These are phyloP conservation scores for Taphrina wiesneri DNA, from an alignment of 1,139 yeast species.

Conservation along the genomic window DNA sequence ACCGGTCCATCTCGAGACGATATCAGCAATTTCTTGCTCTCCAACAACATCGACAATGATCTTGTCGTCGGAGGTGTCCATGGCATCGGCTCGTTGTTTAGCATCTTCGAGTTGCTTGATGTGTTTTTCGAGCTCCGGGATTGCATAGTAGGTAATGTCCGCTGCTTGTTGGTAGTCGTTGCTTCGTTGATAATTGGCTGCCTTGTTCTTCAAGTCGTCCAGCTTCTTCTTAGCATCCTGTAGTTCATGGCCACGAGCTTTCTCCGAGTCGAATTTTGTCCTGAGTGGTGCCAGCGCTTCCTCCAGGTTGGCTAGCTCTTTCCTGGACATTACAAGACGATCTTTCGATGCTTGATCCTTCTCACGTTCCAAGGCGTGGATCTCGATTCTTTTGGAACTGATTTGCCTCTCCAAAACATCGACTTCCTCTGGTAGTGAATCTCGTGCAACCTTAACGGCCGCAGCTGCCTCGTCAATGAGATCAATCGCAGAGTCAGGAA, in stretches of 20 bases:
- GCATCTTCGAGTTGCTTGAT: conserved; percentile 75
- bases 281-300: conserved; percentile 84
- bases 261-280: conserved; percentile 82
- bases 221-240: conserved; percentile 84
- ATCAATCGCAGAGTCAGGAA: conserved; percentile 98
- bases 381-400: conserved; percentile 88
- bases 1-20: conserved; percentile 96
- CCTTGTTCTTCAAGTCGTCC: conserved; percentile 89
- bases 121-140: conserved; percentile 81
- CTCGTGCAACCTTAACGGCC: conserved; percentile 96
- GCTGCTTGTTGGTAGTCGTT: conserved; percentile 94
- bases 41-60: conserved; percentile 88
- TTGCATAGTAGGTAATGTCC: conserved; percentile 91
- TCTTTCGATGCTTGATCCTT: conserved; percentile 60
- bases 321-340: conserved; percentile 73
- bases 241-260: conserved; percentile 86
- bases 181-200: conserved; percentile 95
- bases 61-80: conserved; percentile 48
- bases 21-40: conserved; percentile 90
- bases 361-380: conserved; percentile 95
- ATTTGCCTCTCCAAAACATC: conserved; percentile 91
- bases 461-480: conserved; percentile 96
- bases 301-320: conserved; percentile 76
- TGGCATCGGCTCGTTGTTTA: conserved; percentile 60
- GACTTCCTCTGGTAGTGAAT: conserved; percentile 94